phyloP scores from a whole-genome alignment of 1,284 basidiomycete genomes.

The Boletus smithii region DNA sequence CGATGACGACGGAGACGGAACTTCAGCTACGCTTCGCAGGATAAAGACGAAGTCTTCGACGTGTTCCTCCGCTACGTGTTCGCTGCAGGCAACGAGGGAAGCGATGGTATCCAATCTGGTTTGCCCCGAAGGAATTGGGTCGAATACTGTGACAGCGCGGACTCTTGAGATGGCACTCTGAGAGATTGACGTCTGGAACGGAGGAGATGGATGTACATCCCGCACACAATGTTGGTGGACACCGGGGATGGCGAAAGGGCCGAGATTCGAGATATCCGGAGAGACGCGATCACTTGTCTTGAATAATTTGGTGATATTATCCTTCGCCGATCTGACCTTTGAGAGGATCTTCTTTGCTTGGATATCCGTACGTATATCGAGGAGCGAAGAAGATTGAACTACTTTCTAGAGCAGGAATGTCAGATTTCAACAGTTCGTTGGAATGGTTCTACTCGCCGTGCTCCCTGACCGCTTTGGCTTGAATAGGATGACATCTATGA shows the following conservation, averaged over 20 bases:
- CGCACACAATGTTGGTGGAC: neutral
- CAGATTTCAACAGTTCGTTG: neutral
- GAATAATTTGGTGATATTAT: slow-evolving; percentile 9
- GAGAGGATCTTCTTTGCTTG: slow-evolving; percentile 7
- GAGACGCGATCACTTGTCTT: slow-evolving; percentile 1
- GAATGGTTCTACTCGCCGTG: slow-evolving; percentile 2
- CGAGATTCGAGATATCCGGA: neutral
- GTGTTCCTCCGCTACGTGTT: neutral
- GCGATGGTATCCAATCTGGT: neutral
- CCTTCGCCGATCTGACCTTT: slow-evolving; percentile 10
- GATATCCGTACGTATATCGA: neutral
- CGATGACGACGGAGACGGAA: neutral
- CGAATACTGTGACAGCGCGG: neutral
- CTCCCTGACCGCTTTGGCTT: neutral
- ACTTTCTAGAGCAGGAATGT: neutral
- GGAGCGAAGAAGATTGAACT: slow-evolving; percentile 2
- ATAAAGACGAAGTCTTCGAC: slow-evolving; percentile 3
- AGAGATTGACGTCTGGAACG: neutral
- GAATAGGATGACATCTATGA: neutral
- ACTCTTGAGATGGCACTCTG: neutral
- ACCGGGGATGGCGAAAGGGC: neutral
- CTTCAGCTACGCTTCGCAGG: neutral
- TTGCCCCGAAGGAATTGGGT: neutral
- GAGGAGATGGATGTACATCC: neutral
- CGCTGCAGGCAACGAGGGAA: slow-evolving; percentile 1